phyloP scores from a whole-genome alignment of 148 eudicot genomes.

The Rhododendron mucronatum region DNA sequence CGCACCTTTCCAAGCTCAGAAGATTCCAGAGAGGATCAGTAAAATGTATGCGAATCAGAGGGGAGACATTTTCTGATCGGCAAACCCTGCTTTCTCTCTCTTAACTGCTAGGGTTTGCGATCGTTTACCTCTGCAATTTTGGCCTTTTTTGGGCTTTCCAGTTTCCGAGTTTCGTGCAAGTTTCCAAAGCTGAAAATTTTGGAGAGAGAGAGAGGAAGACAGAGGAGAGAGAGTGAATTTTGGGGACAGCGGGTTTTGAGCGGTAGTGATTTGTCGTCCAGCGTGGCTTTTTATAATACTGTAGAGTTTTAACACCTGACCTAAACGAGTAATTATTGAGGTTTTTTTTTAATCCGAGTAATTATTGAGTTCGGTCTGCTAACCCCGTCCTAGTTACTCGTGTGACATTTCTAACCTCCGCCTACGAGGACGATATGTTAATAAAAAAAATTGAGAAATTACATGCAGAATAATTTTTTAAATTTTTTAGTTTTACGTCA shows the following conservation, averaged over 20 bases:
- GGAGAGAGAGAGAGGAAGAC: not conserved
- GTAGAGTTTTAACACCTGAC: no score
- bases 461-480: no score
- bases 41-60: not conserved
- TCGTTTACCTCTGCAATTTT: not conserved
- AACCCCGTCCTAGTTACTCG: no score
- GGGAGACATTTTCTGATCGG: constrained; percentile 3
- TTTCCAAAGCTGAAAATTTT: not conserved
- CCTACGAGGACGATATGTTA: no score
- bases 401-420: no score
- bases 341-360: no score
- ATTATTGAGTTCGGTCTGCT: no score
- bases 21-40: not conserved
- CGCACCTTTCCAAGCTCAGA: not conserved
- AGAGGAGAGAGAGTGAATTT: not conserved
- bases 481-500: no score
- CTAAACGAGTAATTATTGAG: no score
- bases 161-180: not conserved
- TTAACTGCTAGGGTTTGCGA: constrained; percentile 5
- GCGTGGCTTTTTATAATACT: not conserved
- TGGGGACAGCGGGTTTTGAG: constrained; percentile 11
- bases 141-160: not conserved
- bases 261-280: constrained; percentile 10
- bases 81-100: constrained; percentile 2
- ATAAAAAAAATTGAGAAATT: no score